phyloP scores from a whole-genome alignment of 2,329 filamentous ascomycete species.

The Penicillium sp. region DNA sequence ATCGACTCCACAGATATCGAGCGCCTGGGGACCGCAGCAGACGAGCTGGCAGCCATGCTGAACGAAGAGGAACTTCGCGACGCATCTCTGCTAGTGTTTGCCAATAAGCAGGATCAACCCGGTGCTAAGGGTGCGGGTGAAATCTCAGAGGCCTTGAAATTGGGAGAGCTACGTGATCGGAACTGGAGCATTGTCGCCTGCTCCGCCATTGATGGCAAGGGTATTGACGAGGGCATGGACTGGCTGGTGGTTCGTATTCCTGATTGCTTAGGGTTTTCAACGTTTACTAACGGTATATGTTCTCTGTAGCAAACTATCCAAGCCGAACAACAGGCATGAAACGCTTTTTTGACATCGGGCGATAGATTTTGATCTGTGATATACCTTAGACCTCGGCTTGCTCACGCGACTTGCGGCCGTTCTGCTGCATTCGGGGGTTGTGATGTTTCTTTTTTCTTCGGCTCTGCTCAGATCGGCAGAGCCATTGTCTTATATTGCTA shows the following conservation, averaged over 20 bases:
- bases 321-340: constrained; percentile 42
- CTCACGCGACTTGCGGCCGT: constrained; percentile 13
- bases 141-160: constrained; percentile 87
- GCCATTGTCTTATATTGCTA: constrained; percentile 39
- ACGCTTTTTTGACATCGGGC: constrained; percentile 29
- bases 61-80: constrained; percentile 96
- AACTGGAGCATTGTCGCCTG: constrained; percentile 99
- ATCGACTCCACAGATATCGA: constrained; percentile 98
- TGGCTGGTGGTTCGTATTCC: constrained; percentile 78
- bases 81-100: constrained; percentile 88
- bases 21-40: constrained; percentile 84
- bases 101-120: constrained; percentile 98
- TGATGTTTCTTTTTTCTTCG: constrained; percentile 24
- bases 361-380: constrained; percentile 34
- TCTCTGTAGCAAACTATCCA: constrained; percentile 44
- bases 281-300: constrained; percentile 14
- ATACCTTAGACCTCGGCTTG: constrained; percentile 25
- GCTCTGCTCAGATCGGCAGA: constrained; percentile 22
- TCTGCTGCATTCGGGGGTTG: constrained; percentile 24
- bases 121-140: constrained; percentile 95
- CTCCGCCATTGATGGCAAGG: constrained; percentile 91
- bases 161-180: constrained; percentile 89
- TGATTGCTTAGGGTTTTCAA: background rate
- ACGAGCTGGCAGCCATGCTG: constrained; percentile 91
- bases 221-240: constrained; percentile 97